Evolutionary conservation across 176 grass and related monocot genomes (phyloP), one percentile per base, ranked within the genome.

Genomic region (Elaeis guineensis): DNA sequence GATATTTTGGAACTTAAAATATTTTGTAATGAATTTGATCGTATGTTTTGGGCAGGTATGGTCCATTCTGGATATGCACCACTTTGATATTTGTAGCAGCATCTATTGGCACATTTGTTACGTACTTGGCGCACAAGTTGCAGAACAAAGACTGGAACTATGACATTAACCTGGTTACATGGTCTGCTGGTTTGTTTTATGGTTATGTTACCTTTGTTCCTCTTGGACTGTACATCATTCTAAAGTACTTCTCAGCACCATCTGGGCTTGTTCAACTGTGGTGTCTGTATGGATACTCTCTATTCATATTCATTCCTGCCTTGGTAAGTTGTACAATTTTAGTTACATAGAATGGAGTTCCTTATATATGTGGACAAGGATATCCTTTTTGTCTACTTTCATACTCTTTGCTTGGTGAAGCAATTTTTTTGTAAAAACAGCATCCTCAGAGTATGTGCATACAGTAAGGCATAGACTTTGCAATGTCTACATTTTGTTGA

Each of bases 141-240:
- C 84, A 92, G 64, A 83, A 89, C 59, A 92, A 92, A 75, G 93
- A 92, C 15, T 98, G 88, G 88, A 89, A 69, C 63, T 98, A 98
- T 62, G 88, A 98, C 65, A 89, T 92, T 69, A 98, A 98, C 54
- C 64, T 98, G 81, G 93, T 98, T 24, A 92, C 84, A 51, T 92
- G 93, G 93, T 98, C 93, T 73, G 87, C 87, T 69, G 93, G 93
- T 50, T 83, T 98, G 49, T 98, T 92, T 72, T 98, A 98, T 74
- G 93, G 93, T 26, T 92, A 98, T 21, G 93, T 98, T 58, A 77
- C 82, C 0, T 72, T 98, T 82, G 93, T 98, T 25, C 93, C 93
- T 61, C 93, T 98, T 68, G 81, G 73, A 53, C 62, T 98, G 28
- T 98, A 85, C 63, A 55, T 86, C 68, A 83, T 98, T 80, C 88